Evolutionary conservation across 495 filamentous ascomycete genomes (phyloP).

Genomic region (Penicillium paxilli): DNA sequence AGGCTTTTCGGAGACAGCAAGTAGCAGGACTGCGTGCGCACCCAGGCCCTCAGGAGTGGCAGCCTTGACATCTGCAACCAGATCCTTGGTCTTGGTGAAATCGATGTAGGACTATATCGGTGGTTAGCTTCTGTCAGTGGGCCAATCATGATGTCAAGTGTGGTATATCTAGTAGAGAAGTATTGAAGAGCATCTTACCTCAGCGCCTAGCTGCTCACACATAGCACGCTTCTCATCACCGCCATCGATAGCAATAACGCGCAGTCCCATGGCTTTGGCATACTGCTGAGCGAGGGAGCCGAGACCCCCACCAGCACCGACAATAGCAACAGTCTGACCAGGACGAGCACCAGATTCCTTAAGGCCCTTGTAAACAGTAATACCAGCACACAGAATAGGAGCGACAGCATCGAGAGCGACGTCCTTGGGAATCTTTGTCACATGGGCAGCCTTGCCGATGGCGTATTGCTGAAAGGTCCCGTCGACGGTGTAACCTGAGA

Average conservation of each 20-base stretch:
- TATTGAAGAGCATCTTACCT: too few relatives aligned
- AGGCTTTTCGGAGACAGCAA: conserved; percentile 84
- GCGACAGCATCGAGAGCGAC: conserved; percentile 70
- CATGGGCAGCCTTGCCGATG: conserved; percentile 78
- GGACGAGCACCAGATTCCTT: conserved; percentile 77
- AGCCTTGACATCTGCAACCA: conserved; percentile 80
- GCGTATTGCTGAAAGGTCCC: conserved; percentile 88
- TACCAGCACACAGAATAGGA: conserved; percentile 81
- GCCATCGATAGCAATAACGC: conserved; percentile 73
- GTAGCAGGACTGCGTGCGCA: conserved; percentile 82
- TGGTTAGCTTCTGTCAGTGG: not conserved
- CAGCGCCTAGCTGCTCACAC: conserved; percentile 64
- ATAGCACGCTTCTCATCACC: conserved; percentile 76
- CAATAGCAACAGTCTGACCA: conserved; percentile 81
- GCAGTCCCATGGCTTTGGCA: conserved; percentile 85
- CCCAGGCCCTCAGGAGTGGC: conserved; percentile 76
- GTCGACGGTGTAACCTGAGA: conserved; percentile 79
- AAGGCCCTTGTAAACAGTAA: conserved; percentile 89
- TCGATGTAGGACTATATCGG: conserved; percentile 62
- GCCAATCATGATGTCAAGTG: too few relatives aligned
- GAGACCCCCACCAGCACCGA: conserved; percentile 88
- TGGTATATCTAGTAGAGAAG: too few relatives aligned
- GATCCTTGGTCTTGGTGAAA: conserved; percentile 67
- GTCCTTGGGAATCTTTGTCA: conserved; percentile 71
- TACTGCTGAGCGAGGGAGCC: conserved; percentile 82